These are phyloP conservation scores for Misopates orontium DNA, from an alignment of 257 asterid species.

Conservation along the genomic window DNA sequence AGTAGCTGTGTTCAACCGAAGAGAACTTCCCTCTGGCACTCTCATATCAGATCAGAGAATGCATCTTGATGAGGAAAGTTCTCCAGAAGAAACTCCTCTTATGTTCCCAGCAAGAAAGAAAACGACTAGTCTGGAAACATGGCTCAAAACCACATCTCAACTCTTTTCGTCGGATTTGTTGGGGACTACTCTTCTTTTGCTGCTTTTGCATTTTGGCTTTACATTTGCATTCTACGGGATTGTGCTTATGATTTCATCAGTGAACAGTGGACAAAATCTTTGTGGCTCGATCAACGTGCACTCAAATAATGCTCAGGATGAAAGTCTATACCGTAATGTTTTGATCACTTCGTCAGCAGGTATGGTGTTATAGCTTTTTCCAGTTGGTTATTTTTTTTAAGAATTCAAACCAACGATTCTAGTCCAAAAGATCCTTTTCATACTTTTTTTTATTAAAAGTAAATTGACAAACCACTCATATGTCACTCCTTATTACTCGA, in stretches of 20 bases:
- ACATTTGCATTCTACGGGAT: slow-evolving; percentile 35
- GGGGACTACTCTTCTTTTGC: slow-evolving; percentile 34
- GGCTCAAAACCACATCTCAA: slow-evolving; percentile 2
- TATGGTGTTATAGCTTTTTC: background rate
- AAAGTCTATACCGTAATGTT: slow-evolving; percentile 25
- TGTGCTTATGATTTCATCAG: slow-evolving; percentile 29
- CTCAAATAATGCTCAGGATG: background rate
- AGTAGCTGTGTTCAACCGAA: slow-evolving; percentile 25
- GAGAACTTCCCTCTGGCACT: slow-evolving; percentile 27
- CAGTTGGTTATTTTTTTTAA: background rate
- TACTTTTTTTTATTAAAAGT: too few species aligned
- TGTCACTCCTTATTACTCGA: too few species aligned
- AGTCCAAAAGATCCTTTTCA: too few species aligned
- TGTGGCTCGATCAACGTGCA: slow-evolving; percentile 14
- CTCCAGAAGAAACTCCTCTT: slow-evolving; percentile 16
- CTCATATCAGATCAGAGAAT: slow-evolving; percentile 23
- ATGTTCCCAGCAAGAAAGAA: background rate
- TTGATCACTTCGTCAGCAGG: slow-evolving; percentile 33
- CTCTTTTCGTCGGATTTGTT: slow-evolving; percentile 25
- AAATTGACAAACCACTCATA: too few species aligned
- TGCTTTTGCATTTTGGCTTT: slow-evolving; percentile 30
- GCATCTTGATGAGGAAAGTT: slow-evolving; percentile 23
- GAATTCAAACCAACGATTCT: too few species aligned
- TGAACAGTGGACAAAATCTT: slow-evolving; percentile 28
- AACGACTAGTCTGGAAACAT: background rate